Evolutionary conservation across 768 basidiomycete species (phyloP).

Genomic region (Boletus sensibilis): DNA sequence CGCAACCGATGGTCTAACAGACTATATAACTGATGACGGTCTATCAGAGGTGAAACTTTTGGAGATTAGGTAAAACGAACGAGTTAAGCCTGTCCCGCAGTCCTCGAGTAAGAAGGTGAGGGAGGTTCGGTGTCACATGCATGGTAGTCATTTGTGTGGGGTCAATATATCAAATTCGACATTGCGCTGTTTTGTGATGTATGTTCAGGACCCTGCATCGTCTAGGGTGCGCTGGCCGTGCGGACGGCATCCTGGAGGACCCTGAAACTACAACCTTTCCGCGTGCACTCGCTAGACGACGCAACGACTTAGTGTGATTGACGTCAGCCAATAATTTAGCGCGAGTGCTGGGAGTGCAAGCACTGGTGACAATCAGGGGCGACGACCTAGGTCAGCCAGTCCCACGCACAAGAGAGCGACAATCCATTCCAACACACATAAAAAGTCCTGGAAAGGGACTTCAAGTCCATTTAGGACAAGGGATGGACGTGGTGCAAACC

Average conservation of each 20-base stretch:
- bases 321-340: not conserved
- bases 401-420: not conserved
- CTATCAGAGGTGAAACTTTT: slow-evolving; percentile 68
- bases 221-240: slow-evolving; percentile 25
- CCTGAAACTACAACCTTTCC: slow-evolving; percentile 20
- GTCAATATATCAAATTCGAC: slow-evolving; percentile 31
- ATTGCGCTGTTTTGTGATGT: slow-evolving; percentile 17
- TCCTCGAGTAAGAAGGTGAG: slow-evolving; percentile 7
- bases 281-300: slow-evolving; percentile 10
- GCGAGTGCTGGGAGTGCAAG: not conserved
- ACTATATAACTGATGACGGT: slow-evolving; percentile 13
- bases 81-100: slow-evolving; percentile 11
- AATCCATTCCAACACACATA: not conserved
- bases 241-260: slow-evolving; percentile 21
- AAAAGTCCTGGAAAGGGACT: not conserved
- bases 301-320: not conserved
- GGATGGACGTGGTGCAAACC: slow-evolving; percentile 6
- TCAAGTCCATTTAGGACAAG: slow-evolving; percentile 2
- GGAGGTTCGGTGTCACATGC: slow-evolving; percentile 15
- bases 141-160: slow-evolving; percentile 17
- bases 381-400: not conserved
- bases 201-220: slow-evolving; percentile 20
- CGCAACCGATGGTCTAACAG: not conserved
- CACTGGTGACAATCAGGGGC: slow-evolving; percentile 17
- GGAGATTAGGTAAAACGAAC: slow-evolving; percentile 53